Evolutionary conservation across 2,329 filamentous ascomycete genomes (phyloP), one percentile per base, ranked within the genome.

Genomic region (Escovopsis sp.): DNA sequence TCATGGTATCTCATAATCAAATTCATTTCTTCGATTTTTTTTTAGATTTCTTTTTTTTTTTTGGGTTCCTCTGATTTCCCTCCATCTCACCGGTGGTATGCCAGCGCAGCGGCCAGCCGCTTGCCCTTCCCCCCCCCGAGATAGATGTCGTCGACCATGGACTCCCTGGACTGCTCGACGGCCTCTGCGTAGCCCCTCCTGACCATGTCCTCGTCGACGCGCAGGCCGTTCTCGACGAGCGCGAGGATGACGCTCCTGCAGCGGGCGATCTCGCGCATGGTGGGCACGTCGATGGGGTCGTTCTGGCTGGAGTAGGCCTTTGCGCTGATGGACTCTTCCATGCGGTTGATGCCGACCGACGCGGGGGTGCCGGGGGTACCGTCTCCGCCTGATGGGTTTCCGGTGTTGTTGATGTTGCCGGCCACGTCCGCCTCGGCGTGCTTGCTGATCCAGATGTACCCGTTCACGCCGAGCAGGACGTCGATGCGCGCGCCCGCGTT

Each of bases 301-400:
- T 98, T 98, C 62, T 94, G 86, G 53, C 83, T 92, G 37, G 83
- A 90, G 60, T 98, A 98, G 47, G 94, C 85, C 36, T 79, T 82
- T 48, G 76, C 76, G 43, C 77, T 86, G 15, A 90, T 80, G 46
- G 67, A 76, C 60, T 98, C 90, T 55, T 96, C 90, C 54, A 94
- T 70, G 44, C 82, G 72, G 35, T 85, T 93, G 49, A 94, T 83
- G 12, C 59, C 61, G n/a, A 57, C 54, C n/a, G 63, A 60, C 30
- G 68, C 61, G 19, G 19, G n/a, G n/a, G n/a, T n/a, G n/a, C n/a
- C n/a, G n/a, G n/a, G n/a, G n/a, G n/a, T n/a, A n/a, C n/a, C n/a
- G n/a, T n/a, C n/a, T n/a, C n/a, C n/a, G n/a, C n/a, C n/a, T n/a
- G n/a, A n/a, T n/a, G n/a, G n/a, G n/a, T n/a, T n/a, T n/a, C n/a